These are phyloP conservation scores for Leptoxyphium fumago DNA, from an alignment of 2,329 filamentous ascomycete genomes.

Conservation along the genomic window DNA sequence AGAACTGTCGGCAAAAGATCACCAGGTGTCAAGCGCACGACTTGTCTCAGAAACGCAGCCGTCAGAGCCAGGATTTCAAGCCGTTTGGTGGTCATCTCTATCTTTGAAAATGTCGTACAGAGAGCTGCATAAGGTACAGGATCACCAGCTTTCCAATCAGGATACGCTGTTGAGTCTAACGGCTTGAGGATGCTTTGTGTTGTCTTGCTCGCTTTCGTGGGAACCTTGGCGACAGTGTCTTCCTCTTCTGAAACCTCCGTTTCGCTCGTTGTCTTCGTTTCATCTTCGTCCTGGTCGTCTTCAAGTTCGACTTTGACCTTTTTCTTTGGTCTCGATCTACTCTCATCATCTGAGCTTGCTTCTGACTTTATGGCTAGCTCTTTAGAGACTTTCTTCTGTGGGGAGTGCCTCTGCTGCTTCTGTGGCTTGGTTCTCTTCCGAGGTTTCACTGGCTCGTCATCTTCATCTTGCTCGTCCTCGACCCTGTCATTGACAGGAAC, in stretches of 20 bases:
- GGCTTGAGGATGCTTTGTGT: conserved; percentile 62
- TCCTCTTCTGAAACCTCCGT: conserved; percentile 37
- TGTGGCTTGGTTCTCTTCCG: conserved; percentile 6
- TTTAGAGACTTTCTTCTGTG: too few species aligned
- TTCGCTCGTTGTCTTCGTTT: conserved; percentile 17
- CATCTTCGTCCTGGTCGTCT: conserved; percentile 4
- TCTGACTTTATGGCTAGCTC: neutral
- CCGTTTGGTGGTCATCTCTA: conserved; percentile 89
- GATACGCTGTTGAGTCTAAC: conserved; percentile 65
- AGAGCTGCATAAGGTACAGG: conserved; percentile 90
- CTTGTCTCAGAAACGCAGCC: conserved; percentile 79
- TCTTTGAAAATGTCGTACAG: conserved; percentile 84
- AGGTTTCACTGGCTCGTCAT: neutral
- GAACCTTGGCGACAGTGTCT: conserved; percentile 53
- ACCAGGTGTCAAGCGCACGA: conserved; percentile 75
- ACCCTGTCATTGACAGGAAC: neutral
- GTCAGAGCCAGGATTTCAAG: conserved; percentile 80
- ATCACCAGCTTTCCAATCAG: conserved; percentile 80
- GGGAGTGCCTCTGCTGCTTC: too few species aligned
- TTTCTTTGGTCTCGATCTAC: conserved; percentile 3
- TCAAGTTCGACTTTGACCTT: conserved; percentile 2
- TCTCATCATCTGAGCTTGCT: neutral
- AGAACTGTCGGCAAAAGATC: conserved; percentile 80
- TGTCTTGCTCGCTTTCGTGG: conserved; percentile 63
- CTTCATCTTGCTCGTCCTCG: neutral